Evolutionary conservation across 257 asterid genomes (phyloP), one percentile per base, ranked within the genome.

Genomic region (Pogostemon cablin): DNA sequence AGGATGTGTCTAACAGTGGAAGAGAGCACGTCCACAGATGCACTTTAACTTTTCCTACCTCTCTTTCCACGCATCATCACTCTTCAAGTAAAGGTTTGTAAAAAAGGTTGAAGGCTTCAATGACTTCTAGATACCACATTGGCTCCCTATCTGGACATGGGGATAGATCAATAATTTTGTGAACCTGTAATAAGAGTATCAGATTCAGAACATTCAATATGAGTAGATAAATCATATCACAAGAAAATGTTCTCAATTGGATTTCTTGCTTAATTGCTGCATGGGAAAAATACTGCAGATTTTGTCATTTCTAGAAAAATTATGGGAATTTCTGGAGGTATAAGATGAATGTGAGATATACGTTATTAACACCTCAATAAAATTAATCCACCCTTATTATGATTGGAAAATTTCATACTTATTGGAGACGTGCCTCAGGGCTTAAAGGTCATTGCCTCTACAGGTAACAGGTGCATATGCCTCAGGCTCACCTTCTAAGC

Each of bases 121-220:
- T 64, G 58, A 90, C 97, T 85, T 90, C 98, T 42, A 93, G 92
- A 68, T 93, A 87, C 98, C 98, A 93, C 97, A 87, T 88, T 25
- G 97, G 75, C 81, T 93, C 97, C 83, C 97, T 85, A 71, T 89
- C 90, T 32, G 96, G 96, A 76, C 72, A 80, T 11, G 73, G 73
- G 3, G 97, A 90, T 71, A 93, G 96, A 72, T 91, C 96, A 60
- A 93, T 89, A 50, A 91, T 80, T 80, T 93, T 93, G 89, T 93
- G 98, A 64, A 91, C 97, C 98, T 93, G 96, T 42, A 72, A 56
- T 53, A 48, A 61, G 64, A 73, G 41, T 11, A 48, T 35, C 63
- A 50, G 64, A 62, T 71, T 57, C 39, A 48, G 15, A 49, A 38
- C 34, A 41, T 66, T 32, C 37, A 37, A 6, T 25, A 39, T 61